phyloP scores from a whole-genome alignment of 306 rosid genomes.

The Sicyos edulis region DNA sequence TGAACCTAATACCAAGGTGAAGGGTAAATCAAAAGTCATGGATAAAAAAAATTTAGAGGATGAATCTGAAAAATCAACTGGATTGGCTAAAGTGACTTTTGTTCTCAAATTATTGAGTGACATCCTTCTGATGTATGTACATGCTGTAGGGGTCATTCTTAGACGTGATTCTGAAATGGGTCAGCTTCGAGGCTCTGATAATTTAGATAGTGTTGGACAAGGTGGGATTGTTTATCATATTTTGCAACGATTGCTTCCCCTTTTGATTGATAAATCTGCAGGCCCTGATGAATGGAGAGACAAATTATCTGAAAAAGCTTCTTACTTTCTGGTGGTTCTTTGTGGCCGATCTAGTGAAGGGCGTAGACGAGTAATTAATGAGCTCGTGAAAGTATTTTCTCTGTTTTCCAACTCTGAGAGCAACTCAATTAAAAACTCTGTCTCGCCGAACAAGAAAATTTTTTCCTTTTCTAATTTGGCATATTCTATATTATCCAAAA shows the following conservation, averaged over 20 bases:
- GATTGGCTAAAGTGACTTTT: slow-evolving; percentile 89
- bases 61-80: slow-evolving; percentile 78
- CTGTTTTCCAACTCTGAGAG: slow-evolving; percentile 57
- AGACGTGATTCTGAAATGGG: slow-evolving; percentile 85
- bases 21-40: slow-evolving; percentile 91
- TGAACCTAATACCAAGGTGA: slow-evolving; percentile 78
- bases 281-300: slow-evolving; percentile 98
- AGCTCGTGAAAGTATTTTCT: slow-evolving; percentile 68
- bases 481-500: slow-evolving; percentile 80
- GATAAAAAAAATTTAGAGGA: slow-evolving; percentile 51
- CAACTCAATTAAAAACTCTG: slow-evolving; percentile 46
- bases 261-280: slow-evolving; percentile 74
- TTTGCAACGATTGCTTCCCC: slow-evolving; percentile 67
- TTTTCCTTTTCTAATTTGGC: slow-evolving; percentile 77
- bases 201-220: slow-evolving; percentile 48
- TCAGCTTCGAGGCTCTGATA: slow-evolving; percentile 74
- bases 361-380: slow-evolving; percentile 78
- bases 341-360: slow-evolving; percentile 97
- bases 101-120: slow-evolving; percentile 91
- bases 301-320: slow-evolving; percentile 87
- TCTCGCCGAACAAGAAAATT: slow-evolving; percentile 82
- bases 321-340: slow-evolving; percentile 83
- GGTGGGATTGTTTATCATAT: slow-evolving; percentile 76
- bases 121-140: slow-evolving; percentile 88
- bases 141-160: slow-evolving; percentile 86